These are phyloP conservation scores for Cystobasidiaceae sp. DNA, from an alignment of 1,284 basidiomycete species.

Conservation along the genomic window DNA sequence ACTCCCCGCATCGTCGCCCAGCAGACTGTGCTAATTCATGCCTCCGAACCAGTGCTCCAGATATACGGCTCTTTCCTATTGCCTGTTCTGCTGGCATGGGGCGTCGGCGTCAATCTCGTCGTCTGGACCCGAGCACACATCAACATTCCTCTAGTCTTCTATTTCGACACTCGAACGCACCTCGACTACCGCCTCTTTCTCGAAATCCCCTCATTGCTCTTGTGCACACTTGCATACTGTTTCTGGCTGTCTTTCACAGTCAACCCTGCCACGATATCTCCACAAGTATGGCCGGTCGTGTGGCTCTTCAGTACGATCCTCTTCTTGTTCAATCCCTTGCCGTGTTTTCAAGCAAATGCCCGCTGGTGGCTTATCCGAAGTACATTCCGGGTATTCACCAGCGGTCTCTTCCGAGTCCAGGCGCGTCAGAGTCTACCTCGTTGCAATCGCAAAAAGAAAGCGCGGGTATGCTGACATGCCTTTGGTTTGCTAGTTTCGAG, in stretches of 20 bases:
- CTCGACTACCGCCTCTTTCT: constrained; percentile 77
- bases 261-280: constrained; percentile 38
- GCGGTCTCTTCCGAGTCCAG: constrained; percentile 70
- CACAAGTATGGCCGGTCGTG: constrained; percentile 65
- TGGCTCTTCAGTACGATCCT: constrained; percentile 66
- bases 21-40: constrained; percentile 58
- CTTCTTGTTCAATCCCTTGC: constrained; percentile 71
- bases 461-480: neutral
- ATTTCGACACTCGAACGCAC: constrained; percentile 66
- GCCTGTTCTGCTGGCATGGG: constrained; percentile 67
- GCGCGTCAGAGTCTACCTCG: constrained; percentile 48
- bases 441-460: too few relatives aligned
- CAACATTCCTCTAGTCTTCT: constrained; percentile 90
- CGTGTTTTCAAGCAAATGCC: constrained; percentile 59
- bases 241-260: constrained; percentile 77
- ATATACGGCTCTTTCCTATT: constrained; percentile 71
- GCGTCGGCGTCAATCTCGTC: constrained; percentile 72
- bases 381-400: constrained; percentile 55
- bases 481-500: constrained; percentile 57
- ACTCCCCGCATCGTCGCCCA: constrained; percentile 39
- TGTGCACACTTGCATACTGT: constrained; percentile 61
- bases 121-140: constrained; percentile 72
- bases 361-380: constrained; percentile 74
- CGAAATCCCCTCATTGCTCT: constrained; percentile 71
- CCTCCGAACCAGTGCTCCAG: constrained; percentile 50